phyloP scores from a whole-genome alignment of 2,329 filamentous ascomycete species.

The Trichoderma brevicompactum region DNA sequence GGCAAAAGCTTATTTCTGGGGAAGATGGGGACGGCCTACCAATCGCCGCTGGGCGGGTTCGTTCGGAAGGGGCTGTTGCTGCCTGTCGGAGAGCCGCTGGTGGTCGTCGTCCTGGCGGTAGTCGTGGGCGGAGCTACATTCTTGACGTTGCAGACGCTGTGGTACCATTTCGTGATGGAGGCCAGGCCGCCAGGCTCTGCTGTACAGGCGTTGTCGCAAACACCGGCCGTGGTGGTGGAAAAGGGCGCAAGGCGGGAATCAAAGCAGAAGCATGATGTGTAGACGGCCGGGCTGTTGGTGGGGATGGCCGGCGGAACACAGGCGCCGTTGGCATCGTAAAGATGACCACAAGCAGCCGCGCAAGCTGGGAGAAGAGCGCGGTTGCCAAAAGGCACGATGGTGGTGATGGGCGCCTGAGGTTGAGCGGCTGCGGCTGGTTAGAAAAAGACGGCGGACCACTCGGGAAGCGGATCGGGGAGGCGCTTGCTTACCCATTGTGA shows the following conservation, averaged over 20 bases:
- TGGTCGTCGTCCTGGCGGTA: conserved; percentile 30
- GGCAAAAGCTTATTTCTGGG: not conserved
- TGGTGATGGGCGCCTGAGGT: conserved; percentile 45
- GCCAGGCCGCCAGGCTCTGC: conserved; percentile 51
- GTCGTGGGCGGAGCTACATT: conserved; percentile 31
- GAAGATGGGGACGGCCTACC: conserved; percentile 45
- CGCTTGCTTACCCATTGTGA: conserved; percentile 44
- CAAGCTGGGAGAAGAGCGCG: conserved; percentile 61
- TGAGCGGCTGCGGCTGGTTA: not conserved
- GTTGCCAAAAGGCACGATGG: conserved; percentile 59
- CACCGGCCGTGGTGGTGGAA: conserved; percentile 57
- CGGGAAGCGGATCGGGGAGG: conserved; percentile 17
- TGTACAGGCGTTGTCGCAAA: conserved; percentile 66
- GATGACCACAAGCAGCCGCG: conserved; percentile 60
- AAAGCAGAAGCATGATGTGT: conserved; percentile 75
- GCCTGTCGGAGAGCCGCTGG: conserved; percentile 24
- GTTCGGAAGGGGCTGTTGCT: conserved; percentile 15
- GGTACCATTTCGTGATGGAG: conserved; percentile 72
- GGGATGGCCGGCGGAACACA: conserved; percentile 66
- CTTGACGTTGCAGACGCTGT: conserved; percentile 62
- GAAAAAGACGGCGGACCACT: conserved; percentile 3
- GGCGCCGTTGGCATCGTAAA: conserved; percentile 71
- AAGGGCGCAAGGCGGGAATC: conserved; percentile 63
- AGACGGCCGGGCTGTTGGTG: conserved; percentile 55
- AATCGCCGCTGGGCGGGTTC: conserved; percentile 47